These are phyloP conservation scores for Cyclotella choctawhatcheeana DNA, from an alignment of 108 stramenopile genomes.

Conservation along the genomic window DNA sequence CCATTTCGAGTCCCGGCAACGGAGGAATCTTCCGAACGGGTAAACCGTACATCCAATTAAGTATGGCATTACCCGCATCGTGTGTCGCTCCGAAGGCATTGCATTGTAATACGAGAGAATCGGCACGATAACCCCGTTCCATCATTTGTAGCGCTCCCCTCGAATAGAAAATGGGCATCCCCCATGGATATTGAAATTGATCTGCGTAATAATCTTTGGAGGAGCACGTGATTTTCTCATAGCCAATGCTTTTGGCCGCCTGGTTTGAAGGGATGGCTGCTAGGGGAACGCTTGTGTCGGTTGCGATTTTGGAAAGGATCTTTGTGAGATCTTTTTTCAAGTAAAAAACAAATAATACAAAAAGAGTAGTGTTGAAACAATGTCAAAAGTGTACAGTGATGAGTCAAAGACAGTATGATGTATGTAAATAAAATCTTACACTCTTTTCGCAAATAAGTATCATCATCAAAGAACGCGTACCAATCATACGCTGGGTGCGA, in stretches of 20 bases:
- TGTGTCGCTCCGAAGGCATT: slow-evolving; percentile 29
- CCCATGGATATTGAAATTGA: slow-evolving; percentile 48
- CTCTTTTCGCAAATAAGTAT: slow-evolving; percentile 26
- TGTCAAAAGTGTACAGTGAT: too few species aligned
- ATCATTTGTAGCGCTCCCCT: slow-evolving; percentile 25
- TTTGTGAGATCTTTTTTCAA: too few species aligned
- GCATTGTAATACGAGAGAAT: slow-evolving; percentile 34
- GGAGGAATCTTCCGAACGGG: slow-evolving; percentile 27
- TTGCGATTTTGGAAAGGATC: too few species aligned
- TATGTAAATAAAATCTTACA: too few species aligned
- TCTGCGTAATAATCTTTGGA: too few species aligned
- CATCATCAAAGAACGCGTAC: slow-evolving; percentile 42
- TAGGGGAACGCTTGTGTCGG: slow-evolving; percentile 15
- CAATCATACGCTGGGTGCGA: slow-evolving; percentile 24
- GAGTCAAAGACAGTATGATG: too few species aligned
- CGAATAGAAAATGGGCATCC: slow-evolving; percentile 37
- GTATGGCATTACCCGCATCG: slow-evolving; percentile 41
- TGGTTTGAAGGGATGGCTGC: slow-evolving; percentile 17
- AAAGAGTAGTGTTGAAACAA: too few species aligned
- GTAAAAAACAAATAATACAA: too few species aligned
- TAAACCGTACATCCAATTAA: slow-evolving; percentile 45
- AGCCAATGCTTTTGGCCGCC: background rate
- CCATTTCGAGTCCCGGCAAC: background rate
- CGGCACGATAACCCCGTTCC: slow-evolving; percentile 15
- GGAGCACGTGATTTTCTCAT: background rate